Percentiles rank a stretch among this genome's conserved stretches.
Conservation (phyloP, 208 protist genomes). For the Vickermania ingenoplastis region DNA sequence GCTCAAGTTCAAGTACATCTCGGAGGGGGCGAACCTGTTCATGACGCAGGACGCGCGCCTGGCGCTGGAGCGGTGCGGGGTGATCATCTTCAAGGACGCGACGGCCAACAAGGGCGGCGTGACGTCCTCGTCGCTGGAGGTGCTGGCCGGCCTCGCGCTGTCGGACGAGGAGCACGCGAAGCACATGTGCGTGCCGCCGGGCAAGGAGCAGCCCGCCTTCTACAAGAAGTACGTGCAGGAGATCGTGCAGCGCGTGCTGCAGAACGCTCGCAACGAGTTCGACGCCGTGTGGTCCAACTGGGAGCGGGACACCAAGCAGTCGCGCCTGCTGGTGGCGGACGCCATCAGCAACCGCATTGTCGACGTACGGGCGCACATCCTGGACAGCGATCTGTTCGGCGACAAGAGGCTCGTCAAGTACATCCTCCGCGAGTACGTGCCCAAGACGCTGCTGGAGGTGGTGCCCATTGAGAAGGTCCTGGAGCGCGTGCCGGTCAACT, state of each 20-base stretch:
- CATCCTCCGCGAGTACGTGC: constrained; percentile 59
- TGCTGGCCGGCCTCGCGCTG: constrained; percentile 90
- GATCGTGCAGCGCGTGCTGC: constrained; percentile 72
- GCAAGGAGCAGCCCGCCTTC: constrained; percentile 64
- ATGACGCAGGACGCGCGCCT: constrained; percentile 91
- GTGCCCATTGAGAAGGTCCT: constrained; percentile 77
- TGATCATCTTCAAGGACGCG: constrained; percentile 87
- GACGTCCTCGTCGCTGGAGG: constrained; percentile 95
- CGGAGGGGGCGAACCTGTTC: constrained; percentile 97
- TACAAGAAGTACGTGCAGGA: constrained; percentile 89
- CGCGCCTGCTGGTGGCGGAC: constrained; percentile 73
- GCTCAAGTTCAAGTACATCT: constrained; percentile 90
- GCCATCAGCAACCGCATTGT: constrained; percentile 86
- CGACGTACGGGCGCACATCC: constrained; percentile 60
- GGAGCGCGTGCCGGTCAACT: constrained; percentile 84
- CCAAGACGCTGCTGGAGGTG: constrained; percentile 61
- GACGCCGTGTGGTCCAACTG: constrained; percentile 82
- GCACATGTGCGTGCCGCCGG: constrained; percentile 77
- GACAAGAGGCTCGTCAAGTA: constrained; percentile 67
- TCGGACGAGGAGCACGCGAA: constrained; percentile 84
- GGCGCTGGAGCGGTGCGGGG: constrained; percentile 80
- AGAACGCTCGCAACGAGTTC: constrained; percentile 88
- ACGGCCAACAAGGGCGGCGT: constrained; percentile 96
- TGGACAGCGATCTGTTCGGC: constrained; percentile 73
- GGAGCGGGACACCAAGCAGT: constrained; percentile 26